Percentiles rank a stretch among this genome's conserved stretches.
These are phyloP conservation scores for Straminergon stramineum DNA, from an alignment of 225 moss, liverwort and hornwort species.

Conservation along the genomic window DNA sequence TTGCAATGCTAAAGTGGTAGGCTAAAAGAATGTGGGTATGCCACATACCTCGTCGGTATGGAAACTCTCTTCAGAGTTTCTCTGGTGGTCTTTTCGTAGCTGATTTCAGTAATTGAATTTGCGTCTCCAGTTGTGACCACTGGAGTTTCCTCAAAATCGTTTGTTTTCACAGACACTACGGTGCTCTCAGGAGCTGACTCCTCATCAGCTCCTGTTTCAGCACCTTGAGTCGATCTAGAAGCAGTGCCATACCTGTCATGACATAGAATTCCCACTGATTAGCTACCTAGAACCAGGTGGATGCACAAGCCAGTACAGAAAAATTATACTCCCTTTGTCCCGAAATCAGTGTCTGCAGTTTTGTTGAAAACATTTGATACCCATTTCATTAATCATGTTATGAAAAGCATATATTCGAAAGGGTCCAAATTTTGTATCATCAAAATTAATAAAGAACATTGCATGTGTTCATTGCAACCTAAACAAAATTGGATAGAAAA, in stretches of 20 bases:
- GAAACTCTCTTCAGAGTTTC: slow-evolving; percentile 3
- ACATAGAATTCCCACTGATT: neutral
- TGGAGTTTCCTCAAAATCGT: neutral
- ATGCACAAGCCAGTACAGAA: neutral
- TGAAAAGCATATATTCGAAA: neutral
- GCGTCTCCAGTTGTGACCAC: slow-evolving; percentile 1
- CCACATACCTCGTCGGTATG: slow-evolving; percentile 3
- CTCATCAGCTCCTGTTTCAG: slow-evolving; percentile 6
- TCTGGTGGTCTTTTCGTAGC: neutral
- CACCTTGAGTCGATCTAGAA: slow-evolving; percentile 16
- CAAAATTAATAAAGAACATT: neutral
- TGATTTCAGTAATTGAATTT: neutral
- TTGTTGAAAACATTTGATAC: neutral
- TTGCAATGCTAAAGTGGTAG: neutral
- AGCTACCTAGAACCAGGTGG: neutral
- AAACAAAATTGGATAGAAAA: neutral
- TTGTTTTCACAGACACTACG: neutral
- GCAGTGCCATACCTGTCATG: slow-evolving; percentile 8
- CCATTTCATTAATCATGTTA: neutral
- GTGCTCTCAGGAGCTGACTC: slow-evolving; percentile 4
- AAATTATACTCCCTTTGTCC: neutral
- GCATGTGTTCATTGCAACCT: neutral
- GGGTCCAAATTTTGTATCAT: neutral
- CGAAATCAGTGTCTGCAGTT: neutral
- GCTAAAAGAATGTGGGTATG: neutral